A percentile compares a stretch with the other conserved stretches of the same genome.
Conservation (phyloP, 148 eudicot genomes). For the Diospyros lotus region DNA sequence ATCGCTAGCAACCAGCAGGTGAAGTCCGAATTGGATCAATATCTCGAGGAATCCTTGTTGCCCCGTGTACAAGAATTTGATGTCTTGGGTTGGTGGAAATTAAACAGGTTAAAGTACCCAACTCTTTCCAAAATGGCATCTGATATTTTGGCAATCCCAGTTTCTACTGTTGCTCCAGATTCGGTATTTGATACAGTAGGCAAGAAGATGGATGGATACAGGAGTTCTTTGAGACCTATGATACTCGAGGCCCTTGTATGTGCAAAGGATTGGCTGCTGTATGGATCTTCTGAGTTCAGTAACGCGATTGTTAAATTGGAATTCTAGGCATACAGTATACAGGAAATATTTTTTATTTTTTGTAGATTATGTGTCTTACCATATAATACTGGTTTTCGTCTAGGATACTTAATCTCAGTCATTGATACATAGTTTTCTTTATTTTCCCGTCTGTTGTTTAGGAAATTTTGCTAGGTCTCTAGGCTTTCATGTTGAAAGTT, state of each 20-base stretch:
- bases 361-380: too few species aligned
- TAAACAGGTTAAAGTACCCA: constrained; percentile 50
- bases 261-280: constrained; percentile 70
- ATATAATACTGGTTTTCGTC: too few species aligned
- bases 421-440: too few species aligned
- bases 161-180: constrained; percentile 47
- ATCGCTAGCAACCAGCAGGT: constrained; percentile 31
- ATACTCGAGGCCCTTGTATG: constrained; percentile 62
- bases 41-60: constrained; percentile 59
- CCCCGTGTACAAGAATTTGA: constrained; percentile 65
- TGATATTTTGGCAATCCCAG: constrained; percentile 62
- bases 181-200: constrained; percentile 49
- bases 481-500: too few species aligned
- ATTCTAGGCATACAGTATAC: background rate
- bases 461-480: too few species aligned
- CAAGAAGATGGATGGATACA: constrained; percentile 48
- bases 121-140: constrained; percentile 76
- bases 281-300: constrained; percentile 22
- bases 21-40: constrained; percentile 71
- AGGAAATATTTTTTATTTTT: too few species aligned
- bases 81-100: constrained; percentile 86
- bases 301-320: constrained; percentile 21
- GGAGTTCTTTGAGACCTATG: constrained; percentile 36
- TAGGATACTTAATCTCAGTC: too few species aligned
- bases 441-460: too few species aligned